phyloP scores from a whole-genome alignment of 805 yeast species.

The Wickerhamiella shivajii region DNA sequence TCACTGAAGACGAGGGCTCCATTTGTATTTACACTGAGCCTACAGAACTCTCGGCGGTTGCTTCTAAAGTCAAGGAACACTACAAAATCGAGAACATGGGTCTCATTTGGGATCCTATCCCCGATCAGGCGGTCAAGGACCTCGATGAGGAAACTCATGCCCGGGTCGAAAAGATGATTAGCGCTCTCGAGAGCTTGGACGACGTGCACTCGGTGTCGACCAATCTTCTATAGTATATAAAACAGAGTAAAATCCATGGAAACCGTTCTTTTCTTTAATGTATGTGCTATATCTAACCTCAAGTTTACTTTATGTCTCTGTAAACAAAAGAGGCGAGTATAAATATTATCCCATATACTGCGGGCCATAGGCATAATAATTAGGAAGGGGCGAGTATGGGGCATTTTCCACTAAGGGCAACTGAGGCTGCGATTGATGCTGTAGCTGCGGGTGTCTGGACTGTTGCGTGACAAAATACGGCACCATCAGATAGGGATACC shows the following conservation, averaged over 20 bases:
- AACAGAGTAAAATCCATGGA: not conserved
- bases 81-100: conserved; percentile 58
- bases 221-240: conserved; percentile 30
- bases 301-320: no score
- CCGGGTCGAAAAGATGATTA: conserved; percentile 42
- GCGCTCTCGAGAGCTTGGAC: conserved; percentile 56
- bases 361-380: no score
- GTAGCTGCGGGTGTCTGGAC: not conserved
- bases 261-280: no score
- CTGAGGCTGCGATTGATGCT: no score
- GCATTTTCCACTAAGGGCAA: no score
- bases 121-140: conserved; percentile 45
- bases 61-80: conserved; percentile 40
- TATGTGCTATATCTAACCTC: no score
- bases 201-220: conserved; percentile 74
- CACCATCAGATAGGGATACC: conserved; percentile 7
- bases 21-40: conserved; percentile 50
- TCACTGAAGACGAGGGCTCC: conserved; percentile 26
- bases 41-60: conserved; percentile 43
- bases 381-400: no score
- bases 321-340: no score
- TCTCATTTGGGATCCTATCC: conserved; percentile 51
- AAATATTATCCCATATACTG: no score
- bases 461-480: conserved; percentile 1
- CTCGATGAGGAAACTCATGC: conserved; percentile 39